Percentiles rank a stretch among this genome's conserved stretches.
These are phyloP conservation scores for Beverwykella pulmonaria DNA, from an alignment of 495 filamentous ascomycete species.

Conservation along the genomic window DNA sequence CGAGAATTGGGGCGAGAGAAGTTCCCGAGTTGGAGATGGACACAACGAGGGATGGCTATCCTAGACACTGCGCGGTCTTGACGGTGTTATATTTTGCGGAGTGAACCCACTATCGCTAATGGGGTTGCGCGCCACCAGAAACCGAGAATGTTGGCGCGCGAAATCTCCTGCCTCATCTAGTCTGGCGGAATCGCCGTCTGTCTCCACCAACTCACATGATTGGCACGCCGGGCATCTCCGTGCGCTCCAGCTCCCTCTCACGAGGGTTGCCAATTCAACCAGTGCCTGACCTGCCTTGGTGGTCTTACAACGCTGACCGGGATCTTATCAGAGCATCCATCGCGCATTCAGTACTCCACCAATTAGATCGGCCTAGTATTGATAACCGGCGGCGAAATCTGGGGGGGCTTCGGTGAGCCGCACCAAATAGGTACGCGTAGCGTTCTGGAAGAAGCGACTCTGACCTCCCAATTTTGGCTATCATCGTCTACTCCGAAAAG, in stretches of 20 bases:
- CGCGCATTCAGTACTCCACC: background rate
- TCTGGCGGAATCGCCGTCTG: constrained; percentile 6
- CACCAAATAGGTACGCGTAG: constrained; percentile 22
- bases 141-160: background rate
- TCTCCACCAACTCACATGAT: too few relatives aligned
- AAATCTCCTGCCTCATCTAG: constrained; percentile 26
- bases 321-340: constrained; percentile 13
- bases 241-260: constrained; percentile 10
- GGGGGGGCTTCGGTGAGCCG: constrained; percentile 28
- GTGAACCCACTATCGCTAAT: background rate
- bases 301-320: constrained; percentile 14
- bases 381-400: constrained; percentile 30
- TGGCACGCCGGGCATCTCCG: constrained; percentile 37
- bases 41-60: constrained; percentile 11
- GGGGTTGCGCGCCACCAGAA: constrained; percentile 17
- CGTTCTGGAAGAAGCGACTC: constrained; percentile 31
- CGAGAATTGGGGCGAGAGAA: too few relatives aligned
- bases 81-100: constrained; percentile 18
- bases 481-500: constrained; percentile 30
- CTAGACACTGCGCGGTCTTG: background rate
- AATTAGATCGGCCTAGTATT: background rate
- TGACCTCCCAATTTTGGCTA: constrained; percentile 18
- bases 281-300: constrained; percentile 13
- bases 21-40: constrained; percentile 9
- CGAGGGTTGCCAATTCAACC: constrained; percentile 1